Percentiles rank a stretch among this genome's conserved stretches.
phyloP scores from a whole-genome alignment of 106 monocot genomes.

The Dendrobium catenatum region DNA sequence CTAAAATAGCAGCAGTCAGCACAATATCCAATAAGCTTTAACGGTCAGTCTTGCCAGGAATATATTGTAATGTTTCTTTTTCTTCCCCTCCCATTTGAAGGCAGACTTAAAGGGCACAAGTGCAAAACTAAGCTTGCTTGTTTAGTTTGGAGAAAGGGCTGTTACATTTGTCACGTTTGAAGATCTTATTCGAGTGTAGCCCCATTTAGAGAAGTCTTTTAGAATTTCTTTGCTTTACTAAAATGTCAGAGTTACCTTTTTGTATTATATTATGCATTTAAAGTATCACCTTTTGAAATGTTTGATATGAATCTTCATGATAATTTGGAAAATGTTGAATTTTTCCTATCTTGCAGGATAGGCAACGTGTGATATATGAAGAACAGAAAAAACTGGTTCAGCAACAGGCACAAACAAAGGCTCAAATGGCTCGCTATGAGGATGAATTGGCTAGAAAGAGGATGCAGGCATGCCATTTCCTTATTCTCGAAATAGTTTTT shows the following conservation, averaged over 20 bases:
- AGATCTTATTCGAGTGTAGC: not conserved
- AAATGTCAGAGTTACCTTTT: not conserved
- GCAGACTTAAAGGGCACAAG: not conserved
- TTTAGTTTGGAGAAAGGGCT: not conserved
- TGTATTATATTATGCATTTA: not conserved
- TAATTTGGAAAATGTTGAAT: not conserved
- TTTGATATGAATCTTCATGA: not conserved
- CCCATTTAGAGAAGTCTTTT: not conserved
- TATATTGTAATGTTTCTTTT: not conserved
- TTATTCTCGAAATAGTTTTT: not conserved
- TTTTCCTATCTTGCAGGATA: constrained; percentile 55
- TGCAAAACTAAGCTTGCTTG: not conserved
- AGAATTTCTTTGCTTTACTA: not conserved
- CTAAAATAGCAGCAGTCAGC: not conserved
- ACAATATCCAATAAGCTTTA: not conserved
- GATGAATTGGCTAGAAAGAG: constrained; percentile 90
- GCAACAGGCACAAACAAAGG: constrained; percentile 85
- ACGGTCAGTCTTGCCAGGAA: not conserved
- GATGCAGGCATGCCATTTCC: constrained; percentile 61
- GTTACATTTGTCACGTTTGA: not conserved
- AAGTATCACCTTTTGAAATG: not conserved
- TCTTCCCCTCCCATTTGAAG: not conserved
- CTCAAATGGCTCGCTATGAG: constrained; percentile 90
- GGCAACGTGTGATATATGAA: constrained; percentile 77
- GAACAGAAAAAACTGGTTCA: constrained; percentile 85